Evolutionary conservation across 768 basidiomycete genomes (phyloP).

Genomic region (Lactarius hengduanensis): DNA sequence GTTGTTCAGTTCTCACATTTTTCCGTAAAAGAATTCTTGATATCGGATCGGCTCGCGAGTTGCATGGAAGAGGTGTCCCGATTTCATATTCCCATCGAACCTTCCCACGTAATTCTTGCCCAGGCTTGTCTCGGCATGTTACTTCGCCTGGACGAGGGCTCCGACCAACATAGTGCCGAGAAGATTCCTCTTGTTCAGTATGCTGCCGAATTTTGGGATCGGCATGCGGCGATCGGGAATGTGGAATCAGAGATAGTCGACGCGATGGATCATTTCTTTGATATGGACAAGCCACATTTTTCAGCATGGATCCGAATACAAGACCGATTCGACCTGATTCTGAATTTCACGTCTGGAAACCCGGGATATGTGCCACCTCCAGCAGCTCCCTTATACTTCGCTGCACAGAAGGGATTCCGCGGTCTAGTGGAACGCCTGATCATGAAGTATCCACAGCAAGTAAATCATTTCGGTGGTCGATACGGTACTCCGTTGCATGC

Average conservation of each 20-base stretch:
- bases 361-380: background rate
- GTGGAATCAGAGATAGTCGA: background rate
- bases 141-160: background rate
- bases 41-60: background rate
- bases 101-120: background rate
- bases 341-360: too few species aligned
- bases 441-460: background rate
- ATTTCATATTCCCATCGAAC: background rate
- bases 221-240: background rate
- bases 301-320: background rate
- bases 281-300: background rate
- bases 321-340: too few species aligned
- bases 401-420: background rate
- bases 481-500: background rate
- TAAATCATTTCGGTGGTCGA: background rate
- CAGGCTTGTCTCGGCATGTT: background rate
- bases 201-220: background rate
- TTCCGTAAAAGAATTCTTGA: background rate
- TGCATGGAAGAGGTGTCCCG: background rate
- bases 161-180: background rate
- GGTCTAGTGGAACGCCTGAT: background rate
- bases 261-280: background rate
- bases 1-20: background rate
- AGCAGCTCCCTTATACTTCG: background rate
- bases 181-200: background rate